Percentiles rank a stretch among this genome's conserved stretches.
These are phyloP conservation scores for Ligustrum vulgare DNA, from an alignment of 257 asterid species.

Conservation along the genomic window DNA sequence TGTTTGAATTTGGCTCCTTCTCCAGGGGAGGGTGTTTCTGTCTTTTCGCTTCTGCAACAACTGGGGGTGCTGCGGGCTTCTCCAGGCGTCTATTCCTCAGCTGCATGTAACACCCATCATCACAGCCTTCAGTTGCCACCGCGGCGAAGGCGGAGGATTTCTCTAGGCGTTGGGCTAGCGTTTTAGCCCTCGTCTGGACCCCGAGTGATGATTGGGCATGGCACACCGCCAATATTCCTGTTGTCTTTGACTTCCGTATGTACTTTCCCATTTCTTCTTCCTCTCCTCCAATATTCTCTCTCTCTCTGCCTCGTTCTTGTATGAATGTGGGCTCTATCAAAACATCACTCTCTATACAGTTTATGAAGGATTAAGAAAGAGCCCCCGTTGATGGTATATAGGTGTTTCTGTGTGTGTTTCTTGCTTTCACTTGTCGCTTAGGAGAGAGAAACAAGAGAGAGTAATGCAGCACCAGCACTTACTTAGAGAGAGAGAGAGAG, in stretches of 20 bases:
- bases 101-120: constrained; percentile 33
- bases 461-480: too few species aligned
- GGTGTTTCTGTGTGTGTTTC: not conserved
- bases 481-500: not conserved
- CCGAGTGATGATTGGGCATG: constrained; percentile 29
- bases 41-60: constrained; percentile 16
- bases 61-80: constrained; percentile 25
- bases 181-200: constrained; percentile 40
- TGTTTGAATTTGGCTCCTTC: constrained; percentile 22
- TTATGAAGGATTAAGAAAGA: not conserved
- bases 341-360: too few species aligned
- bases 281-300: not conserved
- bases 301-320: constrained; percentile 4
- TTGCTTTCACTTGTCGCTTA: constrained; percentile 19
- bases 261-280: constrained; percentile 32
- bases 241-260: constrained; percentile 31
- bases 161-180: constrained; percentile 34
- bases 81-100: constrained; percentile 31
- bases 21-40: constrained; percentile 17
- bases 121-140: constrained; percentile 16
- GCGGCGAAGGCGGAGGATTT: constrained; percentile 11
- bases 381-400: not conserved
- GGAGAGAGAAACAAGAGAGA: not conserved
- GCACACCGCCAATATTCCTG: constrained; percentile 22
- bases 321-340: not conserved